phyloP scores from a whole-genome alignment of 129 eudicot species.

The Gnaphalium uliginosum region DNA sequence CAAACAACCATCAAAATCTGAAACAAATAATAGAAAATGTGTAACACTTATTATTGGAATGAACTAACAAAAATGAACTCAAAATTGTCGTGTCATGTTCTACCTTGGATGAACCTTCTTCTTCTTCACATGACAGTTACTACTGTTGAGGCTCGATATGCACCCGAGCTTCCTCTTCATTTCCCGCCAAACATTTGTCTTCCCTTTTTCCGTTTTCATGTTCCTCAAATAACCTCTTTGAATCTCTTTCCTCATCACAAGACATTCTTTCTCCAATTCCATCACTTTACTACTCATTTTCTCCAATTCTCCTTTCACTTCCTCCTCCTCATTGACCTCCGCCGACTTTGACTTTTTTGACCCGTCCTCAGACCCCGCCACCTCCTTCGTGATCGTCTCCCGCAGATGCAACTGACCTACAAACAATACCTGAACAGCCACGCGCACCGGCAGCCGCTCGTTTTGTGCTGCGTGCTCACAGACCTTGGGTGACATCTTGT shows the following conservation, averaged over 20 bases:
- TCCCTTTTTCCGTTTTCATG: conserved; percentile 34
- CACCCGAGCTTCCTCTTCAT: conserved; percentile 90
- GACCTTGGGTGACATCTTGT: conserved; percentile 56
- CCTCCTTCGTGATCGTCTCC: conserved; percentile 43
- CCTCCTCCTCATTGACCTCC: conserved; percentile 28
- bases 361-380: conserved; percentile 22
- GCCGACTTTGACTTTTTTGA: conserved; percentile 12
- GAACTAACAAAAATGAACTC: conserved; percentile 3
- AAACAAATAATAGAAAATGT: background rate
- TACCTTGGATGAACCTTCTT: conserved; percentile 51
- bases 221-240: conserved; percentile 31
- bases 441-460: conserved; percentile 53
- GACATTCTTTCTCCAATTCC: conserved; percentile 59
- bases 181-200: conserved; percentile 57
- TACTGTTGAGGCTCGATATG: conserved; percentile 41
- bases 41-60: background rate
- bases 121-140: conserved; percentile 68
- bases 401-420: conserved; percentile 55
- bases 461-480: conserved; percentile 68
- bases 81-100: conserved; percentile 1
- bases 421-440: conserved; percentile 59
- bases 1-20: background rate
- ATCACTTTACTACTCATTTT: conserved; percentile 54
- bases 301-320: conserved; percentile 45
- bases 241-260: conserved; percentile 49